These are phyloP conservation scores for Epichloe festucae DNA, from an alignment of 2,329 filamentous ascomycete species.

Conservation along the genomic window DNA sequence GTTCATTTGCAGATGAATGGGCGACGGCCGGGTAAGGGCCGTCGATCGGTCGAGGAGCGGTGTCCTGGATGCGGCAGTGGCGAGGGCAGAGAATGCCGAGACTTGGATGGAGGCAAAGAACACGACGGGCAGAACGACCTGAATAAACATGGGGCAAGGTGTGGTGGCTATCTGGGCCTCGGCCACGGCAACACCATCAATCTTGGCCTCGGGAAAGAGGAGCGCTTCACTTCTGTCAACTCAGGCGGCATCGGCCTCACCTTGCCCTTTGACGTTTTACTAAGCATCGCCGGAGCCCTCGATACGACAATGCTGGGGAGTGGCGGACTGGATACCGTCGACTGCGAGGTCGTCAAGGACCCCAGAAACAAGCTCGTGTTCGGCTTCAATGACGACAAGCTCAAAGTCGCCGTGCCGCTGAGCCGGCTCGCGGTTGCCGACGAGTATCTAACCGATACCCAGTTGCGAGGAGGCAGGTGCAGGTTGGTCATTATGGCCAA, in stretches of 20 bases:
- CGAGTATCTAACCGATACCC: fast-evolving
- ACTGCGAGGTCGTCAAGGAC: background rate
- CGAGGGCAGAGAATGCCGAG: background rate
- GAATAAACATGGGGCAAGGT: no score
- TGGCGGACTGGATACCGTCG: background rate
- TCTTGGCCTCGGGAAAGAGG: background rate
- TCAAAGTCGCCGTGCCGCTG: background rate
- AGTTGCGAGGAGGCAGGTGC: background rate
- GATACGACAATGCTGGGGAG: fast-evolving
- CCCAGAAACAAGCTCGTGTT: background rate
- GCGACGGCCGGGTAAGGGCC: background rate
- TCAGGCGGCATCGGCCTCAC: background rate
- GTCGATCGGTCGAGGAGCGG: background rate
- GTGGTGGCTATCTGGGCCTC: no score
- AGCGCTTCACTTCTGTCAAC: background rate
- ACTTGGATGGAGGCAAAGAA: background rate
- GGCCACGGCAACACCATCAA: background rate
- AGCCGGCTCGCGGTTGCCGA: background rate
- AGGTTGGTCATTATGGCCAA: background rate
- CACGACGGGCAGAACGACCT: no score
- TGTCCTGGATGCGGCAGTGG: background rate
- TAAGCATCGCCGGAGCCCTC: background rate
- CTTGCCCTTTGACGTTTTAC: background rate
- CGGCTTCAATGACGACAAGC: background rate
- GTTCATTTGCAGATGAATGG: background rate